Percentiles rank a stretch among this genome's conserved stretches.
Conservation (phyloP, 305 asterid genomes). For the Caryopteris hybrid region DNA sequence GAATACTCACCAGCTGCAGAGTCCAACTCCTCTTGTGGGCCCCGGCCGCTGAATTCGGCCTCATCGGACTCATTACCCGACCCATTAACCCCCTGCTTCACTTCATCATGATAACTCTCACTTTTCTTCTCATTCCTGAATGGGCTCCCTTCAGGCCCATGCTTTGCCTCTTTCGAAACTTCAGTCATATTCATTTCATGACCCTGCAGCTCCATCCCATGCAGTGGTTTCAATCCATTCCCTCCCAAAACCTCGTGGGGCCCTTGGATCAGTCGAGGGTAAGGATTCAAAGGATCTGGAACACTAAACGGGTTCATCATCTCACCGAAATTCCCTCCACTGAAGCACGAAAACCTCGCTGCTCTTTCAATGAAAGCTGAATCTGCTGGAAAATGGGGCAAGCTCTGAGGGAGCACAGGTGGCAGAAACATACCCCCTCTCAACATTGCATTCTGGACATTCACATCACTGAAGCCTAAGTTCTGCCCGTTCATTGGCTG, state of each 20-base stretch:
- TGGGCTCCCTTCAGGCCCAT: constrained; percentile 40
- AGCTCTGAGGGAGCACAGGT: constrained; percentile 49
- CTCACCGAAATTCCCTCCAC: constrained; percentile 64
- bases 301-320: constrained; percentile 43
- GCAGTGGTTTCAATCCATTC: constrained; percentile 22
- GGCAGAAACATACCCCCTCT: constrained; percentile 57
- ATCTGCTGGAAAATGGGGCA: constrained; percentile 80
- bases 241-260: constrained; percentile 38
- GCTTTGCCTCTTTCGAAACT: constrained; percentile 38
- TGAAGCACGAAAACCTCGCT: constrained; percentile 78
- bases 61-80: constrained; percentile 62
- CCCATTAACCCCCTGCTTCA: constrained; percentile 36
- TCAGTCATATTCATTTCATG: constrained; percentile 30
- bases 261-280: constrained; percentile 42
- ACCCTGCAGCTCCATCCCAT: constrained; percentile 20
- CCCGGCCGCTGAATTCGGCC: constrained; percentile 67
- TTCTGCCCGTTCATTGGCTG: constrained; percentile 38
- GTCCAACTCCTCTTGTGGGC: constrained; percentile 49
- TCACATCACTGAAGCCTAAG: constrained; percentile 46
- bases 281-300: constrained; percentile 40
- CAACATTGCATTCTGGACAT: constrained; percentile 44
- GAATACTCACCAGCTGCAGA: constrained; percentile 41
- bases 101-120: constrained; percentile 48
- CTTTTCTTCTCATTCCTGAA: constrained; percentile 42
- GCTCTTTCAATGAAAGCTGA: constrained; percentile 85